A percentile compares a stretch with the other conserved stretches of the same genome.
Conservation (phyloP, 139 green algal genomes). For the Tetraselmis striata region DNA sequence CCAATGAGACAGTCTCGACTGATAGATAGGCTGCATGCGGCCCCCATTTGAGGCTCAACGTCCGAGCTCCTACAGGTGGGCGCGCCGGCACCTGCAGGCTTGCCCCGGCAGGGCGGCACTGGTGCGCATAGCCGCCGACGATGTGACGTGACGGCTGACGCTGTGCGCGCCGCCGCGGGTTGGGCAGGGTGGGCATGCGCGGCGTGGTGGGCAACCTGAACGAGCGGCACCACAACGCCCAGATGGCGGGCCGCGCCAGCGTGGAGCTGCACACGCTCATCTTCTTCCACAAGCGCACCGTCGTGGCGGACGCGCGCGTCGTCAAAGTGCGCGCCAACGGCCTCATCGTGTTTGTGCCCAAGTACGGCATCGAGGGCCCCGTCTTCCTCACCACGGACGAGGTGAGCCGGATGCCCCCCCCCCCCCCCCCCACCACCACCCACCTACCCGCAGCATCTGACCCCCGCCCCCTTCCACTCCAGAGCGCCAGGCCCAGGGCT, state of each 20-base stretch:
- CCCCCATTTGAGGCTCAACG: no score
- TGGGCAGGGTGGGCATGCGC: constrained; percentile 39
- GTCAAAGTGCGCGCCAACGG: constrained; percentile 77
- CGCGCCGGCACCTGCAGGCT: no score
- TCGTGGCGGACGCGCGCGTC: constrained; percentile 23
- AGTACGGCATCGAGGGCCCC: constrained; percentile 93
- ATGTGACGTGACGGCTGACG: no score
- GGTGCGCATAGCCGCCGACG: no score
- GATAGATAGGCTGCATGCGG: no score
- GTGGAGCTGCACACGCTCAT: constrained; percentile 96
- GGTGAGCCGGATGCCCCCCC: background rate
- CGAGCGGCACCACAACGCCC: constrained; percentile 81
- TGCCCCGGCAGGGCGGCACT: no score
- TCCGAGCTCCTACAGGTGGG: no score
- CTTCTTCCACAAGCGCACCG: constrained; percentile 74
- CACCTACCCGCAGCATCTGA: constrained; percentile 3
- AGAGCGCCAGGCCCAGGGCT: background rate
- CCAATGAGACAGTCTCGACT: no score
- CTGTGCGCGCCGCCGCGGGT: constrained; percentile 12
- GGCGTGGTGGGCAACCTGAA: constrained; percentile 81
- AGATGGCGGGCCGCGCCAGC: constrained; percentile 83
- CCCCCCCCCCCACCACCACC: no score
- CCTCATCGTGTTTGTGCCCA: constrained; percentile 92
- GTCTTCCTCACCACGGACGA: constrained; percentile 46
- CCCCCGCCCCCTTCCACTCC: background rate